Base-by-base conservation (phyloP, 164 flowering plant species). In the Pachysandra terminalis region DNA sequence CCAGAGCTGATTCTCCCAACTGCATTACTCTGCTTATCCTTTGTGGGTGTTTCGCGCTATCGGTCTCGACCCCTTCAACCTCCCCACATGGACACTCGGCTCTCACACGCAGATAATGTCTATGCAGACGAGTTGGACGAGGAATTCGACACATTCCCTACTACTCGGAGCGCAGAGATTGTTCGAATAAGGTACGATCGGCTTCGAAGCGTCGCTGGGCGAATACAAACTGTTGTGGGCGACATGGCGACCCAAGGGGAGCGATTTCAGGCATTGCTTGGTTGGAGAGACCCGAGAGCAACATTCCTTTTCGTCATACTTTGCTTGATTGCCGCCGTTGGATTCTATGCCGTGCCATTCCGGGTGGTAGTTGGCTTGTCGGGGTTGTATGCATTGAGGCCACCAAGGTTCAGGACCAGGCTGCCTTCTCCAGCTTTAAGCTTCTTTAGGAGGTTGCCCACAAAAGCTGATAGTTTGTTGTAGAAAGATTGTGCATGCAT, bases 241-340 rank as follows among this genome's bases (percentile, higher is more conserved):
- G 92, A 87, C 25, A 71, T 87, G 78, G 92, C 92, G 0, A 76
- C 89, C 0, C 92, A 87, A 56, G 92, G 89, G 0, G 92, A 87
- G 67, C 66, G 92, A 19, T 65, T 81, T n/a, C 87, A 84, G 32
- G 82, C 86, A 7, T 56, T 87, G 80, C 52, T 87, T 19, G 81
- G 88, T 68, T 87, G 92, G 92, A 48, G 92, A 22, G 92, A 87
- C 66, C 92, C 92, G 0, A 59, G 92, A 21, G 89, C 90, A 0
- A 83, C 86, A 0, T 83, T 83, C 72, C 62, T 87, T 70, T 87
- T 85, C 40, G 77, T 82, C 13, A 65, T 79, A 14, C 59, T 82
- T 37, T 87, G 87, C 72, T 70, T 87, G 70, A 41, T 80, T 58
- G 85, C 86, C 37, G 85, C 87, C 1, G 70, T 81, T 25, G 90